Evolutionary conservation across 352 stramenopile genomes (phyloP), one percentile per base, ranked within the genome.

Genomic region (Globisporangium middletonii): DNA sequence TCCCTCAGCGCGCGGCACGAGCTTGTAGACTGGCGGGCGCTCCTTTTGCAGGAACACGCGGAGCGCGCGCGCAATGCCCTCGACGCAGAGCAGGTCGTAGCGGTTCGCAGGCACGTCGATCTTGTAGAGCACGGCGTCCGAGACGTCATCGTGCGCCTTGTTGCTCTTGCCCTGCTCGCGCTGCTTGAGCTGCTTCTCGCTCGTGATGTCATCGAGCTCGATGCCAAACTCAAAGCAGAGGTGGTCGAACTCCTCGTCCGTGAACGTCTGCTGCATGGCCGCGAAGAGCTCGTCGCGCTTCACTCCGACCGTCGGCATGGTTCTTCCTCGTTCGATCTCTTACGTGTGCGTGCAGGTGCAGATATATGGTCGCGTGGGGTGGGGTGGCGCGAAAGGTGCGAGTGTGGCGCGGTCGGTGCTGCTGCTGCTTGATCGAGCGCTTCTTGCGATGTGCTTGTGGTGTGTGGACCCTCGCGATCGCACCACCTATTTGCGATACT

Each of bases 201-300:
- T 92, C 68, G 86, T 95, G 55, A 96, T 86, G 63, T 95, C 84
- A 66, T 95, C 86, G 59, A 99, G 76, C 71, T 99, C 97, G 60
- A 99, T 98, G 56, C 98, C 98, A 69, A 99, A 99, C 82, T 99
- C 97, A 74, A 99, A 99, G 79, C 97, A 99, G 19, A 99, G 84
- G 61, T 99, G 88, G 67, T 99, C 97, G 76, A 99, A 99, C 71
- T 99, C 97, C 57, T 99, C 88, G 69, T 96, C 94, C 51, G 96
- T 99, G 86, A 98, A 99, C 49, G 73, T 92, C 72, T 97, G 86
- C 62, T 95, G 95, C 62, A 99, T 84, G 71, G 97, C 93, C 66
- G 86, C 77, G 77, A 99, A 99, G 51, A 99, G 84, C 62, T 97
- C 82, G 65, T 99, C 95, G 69, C 96, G 94, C 76, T 99, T 96